Conservation (phyloP, 768 basidiomycete genomes). For the Xerocomus brunneocitrinus region DNA sequence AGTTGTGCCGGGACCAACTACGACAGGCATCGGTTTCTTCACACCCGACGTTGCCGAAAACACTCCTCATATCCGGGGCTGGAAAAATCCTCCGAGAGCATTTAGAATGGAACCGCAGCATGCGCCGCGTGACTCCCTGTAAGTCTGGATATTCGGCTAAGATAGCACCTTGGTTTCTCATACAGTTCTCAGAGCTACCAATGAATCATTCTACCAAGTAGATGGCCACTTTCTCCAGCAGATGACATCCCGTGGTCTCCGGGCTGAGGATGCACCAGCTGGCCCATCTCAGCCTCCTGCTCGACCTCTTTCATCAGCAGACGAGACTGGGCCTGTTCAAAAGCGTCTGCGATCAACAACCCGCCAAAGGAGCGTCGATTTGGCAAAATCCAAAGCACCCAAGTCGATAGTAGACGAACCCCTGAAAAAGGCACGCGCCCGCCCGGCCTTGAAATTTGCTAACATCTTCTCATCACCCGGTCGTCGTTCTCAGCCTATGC, state of each 20-base stretch:
- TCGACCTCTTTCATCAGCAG: conserved; percentile 76
- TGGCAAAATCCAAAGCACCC: conserved; percentile 51
- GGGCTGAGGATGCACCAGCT: conserved; percentile 38
- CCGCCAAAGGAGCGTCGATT: conserved; percentile 47
- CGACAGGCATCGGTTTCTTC: conserved; percentile 71
- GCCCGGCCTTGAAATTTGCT: conserved; percentile 83
- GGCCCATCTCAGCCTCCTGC: conserved; percentile 45
- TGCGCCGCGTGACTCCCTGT: conserved; percentile 64
- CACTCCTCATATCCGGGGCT: conserved; percentile 52
- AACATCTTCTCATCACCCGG: conserved; percentile 83
- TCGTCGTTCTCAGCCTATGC: conserved; percentile 72
- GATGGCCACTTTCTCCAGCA: conserved; percentile 57
- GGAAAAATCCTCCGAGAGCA: conserved; percentile 49
- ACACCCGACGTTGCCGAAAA: conserved; percentile 62
- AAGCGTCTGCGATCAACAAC: conserved; percentile 69
- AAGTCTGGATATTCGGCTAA: conserved; percentile 19
- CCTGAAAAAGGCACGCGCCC: conserved; percentile 88
- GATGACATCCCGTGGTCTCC: conserved; percentile 37
- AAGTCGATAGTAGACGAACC: conserved; percentile 65
- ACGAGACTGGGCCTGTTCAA: conserved; percentile 73
- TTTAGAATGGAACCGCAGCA: conserved; percentile 54
- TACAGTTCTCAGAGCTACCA: conserved; percentile 42
- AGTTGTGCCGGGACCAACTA: conserved; percentile 40
- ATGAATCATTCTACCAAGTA: conserved; percentile 49
- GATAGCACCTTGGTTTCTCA: conserved; percentile 1